Evolutionary conservation across 345 rosid species (phyloP).

Genomic region (Jatropha curcas): DNA sequence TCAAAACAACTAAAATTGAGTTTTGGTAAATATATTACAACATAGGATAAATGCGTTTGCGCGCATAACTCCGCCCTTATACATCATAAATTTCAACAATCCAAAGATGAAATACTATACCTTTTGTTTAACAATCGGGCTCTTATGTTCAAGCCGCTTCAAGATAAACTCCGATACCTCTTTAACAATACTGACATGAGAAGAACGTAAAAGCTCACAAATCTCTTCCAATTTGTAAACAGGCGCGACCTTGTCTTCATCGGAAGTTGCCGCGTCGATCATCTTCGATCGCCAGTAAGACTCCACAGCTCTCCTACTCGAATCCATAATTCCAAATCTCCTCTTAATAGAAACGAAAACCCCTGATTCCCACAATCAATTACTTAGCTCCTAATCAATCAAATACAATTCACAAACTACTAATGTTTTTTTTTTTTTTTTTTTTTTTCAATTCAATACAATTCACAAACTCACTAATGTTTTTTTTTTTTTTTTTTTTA

Average conservation of each 20-base stretch:
- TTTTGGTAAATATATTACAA: neutral
- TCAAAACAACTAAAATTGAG: neutral
- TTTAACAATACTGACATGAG: conserved; percentile 81
- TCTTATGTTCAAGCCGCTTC: conserved; percentile 88
- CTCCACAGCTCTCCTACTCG: conserved; percentile 99
- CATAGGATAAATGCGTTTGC: neutral
- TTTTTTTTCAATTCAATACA: no score
- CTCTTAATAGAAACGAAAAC: neutral
- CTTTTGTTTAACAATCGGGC: conserved; percentile 96
- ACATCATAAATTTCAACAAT: neutral
- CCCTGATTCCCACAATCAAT: neutral
- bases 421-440: no score
- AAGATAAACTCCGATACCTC: conserved; percentile 81
- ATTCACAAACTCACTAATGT: no score
- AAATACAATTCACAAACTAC: neutral
- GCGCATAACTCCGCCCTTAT: neutral
- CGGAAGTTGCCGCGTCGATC: conserved; percentile 86
- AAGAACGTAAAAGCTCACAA: conserved; percentile 83
- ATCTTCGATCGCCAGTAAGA: conserved; percentile 97
- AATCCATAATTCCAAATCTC: conserved; percentile 56
- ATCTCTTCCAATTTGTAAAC: conserved; percentile 95
- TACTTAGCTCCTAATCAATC: neutral
- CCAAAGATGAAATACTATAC: conserved; percentile 28
- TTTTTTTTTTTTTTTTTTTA: neutral
- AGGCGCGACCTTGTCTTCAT: conserved; percentile 92